Percentiles rank a stretch among this genome's conserved stretches.
These are phyloP conservation scores for Simplicillium sp. DNA, from an alignment of 2,329 filamentous ascomycete genomes.

Conservation along the genomic window DNA sequence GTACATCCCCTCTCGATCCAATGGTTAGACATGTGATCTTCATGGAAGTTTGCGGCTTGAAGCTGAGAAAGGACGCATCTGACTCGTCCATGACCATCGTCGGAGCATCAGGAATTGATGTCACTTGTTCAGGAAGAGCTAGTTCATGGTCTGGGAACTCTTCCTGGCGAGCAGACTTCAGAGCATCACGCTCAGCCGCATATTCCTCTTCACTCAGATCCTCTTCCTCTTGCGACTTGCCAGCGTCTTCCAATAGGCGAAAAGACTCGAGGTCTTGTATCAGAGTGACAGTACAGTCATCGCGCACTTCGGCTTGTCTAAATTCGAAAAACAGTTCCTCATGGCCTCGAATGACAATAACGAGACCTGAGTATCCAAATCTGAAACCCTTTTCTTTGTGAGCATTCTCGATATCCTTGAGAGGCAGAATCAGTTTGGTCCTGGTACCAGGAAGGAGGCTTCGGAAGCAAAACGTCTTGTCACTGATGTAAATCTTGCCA, in stretches of 20 bases:
- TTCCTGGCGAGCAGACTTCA: conserved; percentile 62
- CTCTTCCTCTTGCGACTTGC: conserved; percentile 57
- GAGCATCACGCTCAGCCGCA: conserved; percentile 68
- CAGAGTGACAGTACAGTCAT: conserved; percentile 80
- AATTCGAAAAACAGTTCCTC: conserved; percentile 98
- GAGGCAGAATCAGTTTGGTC: conserved; percentile 84
- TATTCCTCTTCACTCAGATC: conserved; percentile 64
- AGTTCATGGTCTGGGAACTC: conserved; percentile 42
- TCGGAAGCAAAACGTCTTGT: conserved; percentile 82
- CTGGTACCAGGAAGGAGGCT: conserved; percentile 81
- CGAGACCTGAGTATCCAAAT: conserved; percentile 81
- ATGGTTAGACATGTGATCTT: conserved; percentile 91
- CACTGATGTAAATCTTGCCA: conserved; percentile 92
- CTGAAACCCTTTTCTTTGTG: conserved; percentile 93
- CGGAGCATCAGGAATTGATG: conserved; percentile 46
- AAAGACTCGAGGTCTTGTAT: conserved; percentile 66
- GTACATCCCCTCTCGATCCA: conserved; percentile 89
- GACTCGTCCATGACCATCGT: conserved; percentile 86
- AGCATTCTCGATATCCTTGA: conserved; percentile 86
- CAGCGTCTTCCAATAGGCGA: conserved; percentile 61
- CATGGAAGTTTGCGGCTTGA: conserved; percentile 74
- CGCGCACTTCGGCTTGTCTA: conserved; percentile 62
- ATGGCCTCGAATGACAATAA: conserved; percentile 86
- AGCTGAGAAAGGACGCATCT: conserved; percentile 77
- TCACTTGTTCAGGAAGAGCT: conserved; percentile 34